Evolutionary conservation across 129 eudicot species (phyloP), one percentile per base, ranked within the genome.

Genomic region (Flaveria linearis): DNA sequence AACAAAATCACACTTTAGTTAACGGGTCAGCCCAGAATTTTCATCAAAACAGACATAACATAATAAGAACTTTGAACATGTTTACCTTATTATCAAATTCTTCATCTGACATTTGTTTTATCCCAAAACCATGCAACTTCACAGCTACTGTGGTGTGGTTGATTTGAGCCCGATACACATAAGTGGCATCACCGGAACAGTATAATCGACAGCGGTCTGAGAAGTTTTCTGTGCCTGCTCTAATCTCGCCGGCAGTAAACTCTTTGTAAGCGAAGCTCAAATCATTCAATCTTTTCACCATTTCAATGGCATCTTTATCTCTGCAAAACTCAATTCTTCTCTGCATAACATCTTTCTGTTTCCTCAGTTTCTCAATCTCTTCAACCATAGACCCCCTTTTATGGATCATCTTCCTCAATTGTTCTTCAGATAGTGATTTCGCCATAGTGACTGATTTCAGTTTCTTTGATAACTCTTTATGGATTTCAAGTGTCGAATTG

Each of bases 321-420:
- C 61, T 85, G 33, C 98, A 92, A 78, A 90, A 93, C 87, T 90
- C 95, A 1, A 90, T 84, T 75, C 95, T 78, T 26, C 92, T 75
- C 60, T 82, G 83, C 71, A 93, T 71, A 17, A 93, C 86, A 72
- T 88, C 90, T 68, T 86, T 88, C 39, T 90, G 95, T 82, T 78
- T 78, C 79, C 88, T 82, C 22, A 90, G 60, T 49, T 78, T 84
- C 85, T 93, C 95, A 11, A 93, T 93, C 78, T 88, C 95, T 65
- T 63, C 82, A 67, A 93, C 84, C 79, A 90, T 78, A 5, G 50
- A 77, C 16, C 77, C 85, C 73, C 89, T 88, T 80, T 65, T 69
- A 15, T 55, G 49, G 57, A 85, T 84, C 41, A 83, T 81, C 58
- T 83, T 86, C 82, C 86, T 87, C 43, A 90, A 67, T 55, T 82